Conservation (phyloP, 345 rosid species). For the Heritiera littoralis region DNA sequence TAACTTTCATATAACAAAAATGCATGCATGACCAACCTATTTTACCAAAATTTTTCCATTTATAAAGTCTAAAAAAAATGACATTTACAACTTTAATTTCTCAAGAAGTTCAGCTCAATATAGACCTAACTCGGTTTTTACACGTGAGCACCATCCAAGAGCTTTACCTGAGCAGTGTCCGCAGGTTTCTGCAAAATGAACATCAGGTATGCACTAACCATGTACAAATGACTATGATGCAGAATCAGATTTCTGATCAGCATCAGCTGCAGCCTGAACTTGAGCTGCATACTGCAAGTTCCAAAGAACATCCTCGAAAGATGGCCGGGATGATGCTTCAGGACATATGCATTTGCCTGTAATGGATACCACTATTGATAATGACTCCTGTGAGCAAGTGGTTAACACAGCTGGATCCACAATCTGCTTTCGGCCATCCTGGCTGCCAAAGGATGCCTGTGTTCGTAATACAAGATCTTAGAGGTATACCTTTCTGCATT, state of each 20-base stretch:
- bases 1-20: no score
- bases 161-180: neutral
- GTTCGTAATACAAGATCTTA: constrained; percentile 17
- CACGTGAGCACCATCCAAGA: neutral
- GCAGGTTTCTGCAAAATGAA: neutral
- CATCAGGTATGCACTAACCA: neutral
- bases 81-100: constrained; percentile 36
- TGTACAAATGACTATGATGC: constrained; percentile 36
- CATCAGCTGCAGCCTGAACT: constrained; percentile 81
- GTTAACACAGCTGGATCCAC: constrained; percentile 85
- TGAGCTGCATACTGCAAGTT: constrained; percentile 91
- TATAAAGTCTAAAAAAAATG: constrained; percentile 13
- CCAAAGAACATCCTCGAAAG: constrained; percentile 92
- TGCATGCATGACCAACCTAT: neutral
- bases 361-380: constrained; percentile 72
- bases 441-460: constrained; percentile 93
- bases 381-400: constrained; percentile 90
- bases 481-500: neutral
- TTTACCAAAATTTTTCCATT: constrained; percentile 8
- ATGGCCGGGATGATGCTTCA: constrained; percentile 69
- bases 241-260: constrained; percentile 79
- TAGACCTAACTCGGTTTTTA: neutral
- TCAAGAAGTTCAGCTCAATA: constrained; percentile 16
- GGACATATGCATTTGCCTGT: constrained; percentile 80
- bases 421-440: constrained; percentile 79